Conservation (phyloP, 257 asterid genomes). For the Datura wrightii region DNA sequence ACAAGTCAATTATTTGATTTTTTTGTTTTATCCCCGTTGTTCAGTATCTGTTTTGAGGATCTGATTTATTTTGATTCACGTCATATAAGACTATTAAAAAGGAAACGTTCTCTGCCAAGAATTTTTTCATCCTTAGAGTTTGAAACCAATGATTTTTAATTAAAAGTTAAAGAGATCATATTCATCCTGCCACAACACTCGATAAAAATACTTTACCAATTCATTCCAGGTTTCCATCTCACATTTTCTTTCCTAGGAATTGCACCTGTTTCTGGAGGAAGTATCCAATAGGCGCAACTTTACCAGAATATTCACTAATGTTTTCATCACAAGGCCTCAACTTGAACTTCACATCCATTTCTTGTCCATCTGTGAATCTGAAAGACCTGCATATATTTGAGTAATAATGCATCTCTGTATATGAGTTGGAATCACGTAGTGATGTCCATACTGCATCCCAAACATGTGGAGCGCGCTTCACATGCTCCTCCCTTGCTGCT, state of each 20-base stretch:
- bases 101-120: not conserved
- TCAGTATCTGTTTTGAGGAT: not conserved
- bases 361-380: conserved; percentile 71
- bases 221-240: not conserved
- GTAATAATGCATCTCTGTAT: conserved; percentile 68
- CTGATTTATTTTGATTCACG: not conserved
- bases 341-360: conserved; percentile 85
- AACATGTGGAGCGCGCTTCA: conserved; percentile 67
- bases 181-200: not conserved
- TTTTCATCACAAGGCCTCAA: conserved; percentile 65
- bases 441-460: conserved; percentile 90
- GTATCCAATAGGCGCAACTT: conserved; percentile 75
- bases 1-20: not conserved
- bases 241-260: conserved; percentile 59
- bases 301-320: conserved; percentile 64
- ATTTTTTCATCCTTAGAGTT: too few relatives aligned
- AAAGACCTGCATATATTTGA: conserved; percentile 82
- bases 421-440: conserved; percentile 65
- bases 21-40: not conserved
- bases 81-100: not conserved
- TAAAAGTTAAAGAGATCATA: not conserved
- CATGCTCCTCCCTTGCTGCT: conserved; percentile 79
- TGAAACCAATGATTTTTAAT: not conserved
- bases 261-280: conserved; percentile 94
- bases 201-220: not conserved